Base-by-base conservation (phyloP, 2,329 filamentous ascomycete genomes). In the Tolypocladium ovalisporum region DNA sequence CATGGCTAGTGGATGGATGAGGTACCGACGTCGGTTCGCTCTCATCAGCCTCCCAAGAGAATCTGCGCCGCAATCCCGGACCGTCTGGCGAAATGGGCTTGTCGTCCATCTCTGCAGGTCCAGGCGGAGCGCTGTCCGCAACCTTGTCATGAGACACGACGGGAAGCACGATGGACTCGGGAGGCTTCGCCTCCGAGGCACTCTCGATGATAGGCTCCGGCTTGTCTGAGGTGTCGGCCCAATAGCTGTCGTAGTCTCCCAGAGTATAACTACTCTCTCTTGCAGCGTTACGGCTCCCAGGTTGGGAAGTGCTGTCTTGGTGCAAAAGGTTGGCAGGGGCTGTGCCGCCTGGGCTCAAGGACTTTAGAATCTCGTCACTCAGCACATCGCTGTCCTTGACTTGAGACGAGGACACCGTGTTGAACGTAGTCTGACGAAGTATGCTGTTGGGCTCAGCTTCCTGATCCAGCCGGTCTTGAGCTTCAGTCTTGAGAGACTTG, bases 301-400 rank as follows among this genome's bases (percentile, higher is more conserved):
- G 57, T n/a, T 63, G 54, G 10, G 67, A 59, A 15, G 58, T 58
- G 24, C 60, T 61, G 10, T 57, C 60, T 10, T 13, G 42, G 10
- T 22, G 58, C 57, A 34, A 61, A 57, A 29, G 57, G 1, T 65
- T 57, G 7, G 59, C 47, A 40, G 64, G 49, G 35, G 52, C 61
- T 19, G 59, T 58, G 17, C 71, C 71, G 15, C 74, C 67, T 0
- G 85, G 79, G 56, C 79, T 85, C 2, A 92, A 74, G 47, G 84
- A 88, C 58, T 82, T 83, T 56, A 90, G 83, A 56, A 92, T 92
- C 64, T 92, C 89, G 59, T 89, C 86, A 34, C 84, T 79, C 52
- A 92, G 69, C 57, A 81, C 77, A 62, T 92, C 88, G 64, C 82
- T 90, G 64, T 90, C 87, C 62, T 86, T 82, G 58, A 85, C 76